These are phyloP conservation scores for Citeromyces hawaiiensis DNA, from an alignment of 1,139 yeast genomes.

Conservation along the genomic window DNA sequence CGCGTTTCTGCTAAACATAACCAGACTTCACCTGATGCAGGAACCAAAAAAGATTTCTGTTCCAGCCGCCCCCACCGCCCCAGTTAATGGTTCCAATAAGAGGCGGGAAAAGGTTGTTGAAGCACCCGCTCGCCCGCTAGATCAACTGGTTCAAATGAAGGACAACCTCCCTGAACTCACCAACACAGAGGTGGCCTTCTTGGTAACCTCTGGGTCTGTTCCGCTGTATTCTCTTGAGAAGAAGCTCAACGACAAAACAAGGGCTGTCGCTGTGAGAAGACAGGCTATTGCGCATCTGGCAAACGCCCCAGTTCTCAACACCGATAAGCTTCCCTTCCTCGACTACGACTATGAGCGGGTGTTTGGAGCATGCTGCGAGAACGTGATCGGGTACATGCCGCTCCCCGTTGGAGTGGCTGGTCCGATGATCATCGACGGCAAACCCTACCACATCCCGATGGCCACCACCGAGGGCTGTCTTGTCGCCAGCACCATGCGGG, in stretches of 20 bases:
- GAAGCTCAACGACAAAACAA: constrained; percentile 70
- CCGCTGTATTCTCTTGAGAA: constrained; percentile 93
- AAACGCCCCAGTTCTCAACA: constrained; percentile 66
- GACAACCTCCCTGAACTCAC: constrained; percentile 58
- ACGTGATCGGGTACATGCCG: constrained; percentile 93
- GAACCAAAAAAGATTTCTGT: constrained; percentile 1
- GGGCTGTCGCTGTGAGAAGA: constrained; percentile 92
- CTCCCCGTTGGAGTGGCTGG: constrained; percentile 97
- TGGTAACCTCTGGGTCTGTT: constrained; percentile 65
- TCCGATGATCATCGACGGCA: constrained; percentile 82
- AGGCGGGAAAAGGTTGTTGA: constrained; percentile 8
- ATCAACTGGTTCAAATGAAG: constrained; percentile 46
- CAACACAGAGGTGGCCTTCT: constrained; percentile 60
- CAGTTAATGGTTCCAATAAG: too few species aligned
- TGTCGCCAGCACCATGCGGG: constrained; percentile 97
- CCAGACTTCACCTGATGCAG: constrained; percentile 35
- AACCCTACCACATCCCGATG: constrained; percentile 86
- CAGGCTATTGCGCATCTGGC: constrained; percentile 78
- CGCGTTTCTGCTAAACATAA: constrained; percentile 69
- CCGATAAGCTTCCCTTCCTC: constrained; percentile 62
- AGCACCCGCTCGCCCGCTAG: constrained; percentile 26
- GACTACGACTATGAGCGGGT: constrained; percentile 91
- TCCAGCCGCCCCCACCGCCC: constrained; percentile 2
- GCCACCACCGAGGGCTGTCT: constrained; percentile 99
- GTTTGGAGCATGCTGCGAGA: constrained; percentile 97